Base-by-base conservation (phyloP, 2,329 filamentous ascomycete genomes). In the Epichloe glyceriae region DNA sequence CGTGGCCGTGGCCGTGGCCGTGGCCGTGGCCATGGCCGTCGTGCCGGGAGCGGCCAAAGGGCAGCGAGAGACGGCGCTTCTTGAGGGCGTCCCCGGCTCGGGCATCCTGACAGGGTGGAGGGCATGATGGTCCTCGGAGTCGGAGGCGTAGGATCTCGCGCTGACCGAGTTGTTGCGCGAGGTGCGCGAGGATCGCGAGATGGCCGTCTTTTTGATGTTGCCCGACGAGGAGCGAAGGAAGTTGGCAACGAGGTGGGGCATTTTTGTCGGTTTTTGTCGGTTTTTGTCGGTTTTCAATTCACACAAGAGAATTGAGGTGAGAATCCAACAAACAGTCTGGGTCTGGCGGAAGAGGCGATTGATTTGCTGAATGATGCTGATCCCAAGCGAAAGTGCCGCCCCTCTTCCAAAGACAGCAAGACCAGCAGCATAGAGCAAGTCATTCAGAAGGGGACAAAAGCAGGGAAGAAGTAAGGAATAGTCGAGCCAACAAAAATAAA, bases 151-250 rank as follows among this genome's bases (percentile, higher is more conserved):
- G 38, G 64, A 62, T 56, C 61, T 67, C 51, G 58, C 57, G 52
- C 59, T 62, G 55, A 61, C 56, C 43, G 65, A 62, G 26, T 55
- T 57, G 50, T 54, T 62, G 43, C 56, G 53, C 8, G 61, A 58
- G 47, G 58, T 58, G 50, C 64, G 59, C 19, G 65, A 64, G 47
- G 64, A 65, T 53, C 62, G 57, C 15, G 61, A 56, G 39, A 53
- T 53, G 52, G 64, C 56, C 17, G 59, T 57, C 52, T 65, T 73
- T 56, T 77, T 75, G 57, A 76, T 74, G 63, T 69, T 72, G 61
- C 77, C 75, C 55, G 75, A 74, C n/a, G 76, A 75, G 55, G 70
- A 72, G 57, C 75, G 74, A 57, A 80, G 70, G 64, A 81, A 79
- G 61, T 71, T 75, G 61, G 73, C 68, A 55, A 81, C 77, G 53